These are phyloP conservation scores for Claviceps sp. DNA, from an alignment of 2,329 filamentous ascomycete genomes.

Conservation along the genomic window DNA sequence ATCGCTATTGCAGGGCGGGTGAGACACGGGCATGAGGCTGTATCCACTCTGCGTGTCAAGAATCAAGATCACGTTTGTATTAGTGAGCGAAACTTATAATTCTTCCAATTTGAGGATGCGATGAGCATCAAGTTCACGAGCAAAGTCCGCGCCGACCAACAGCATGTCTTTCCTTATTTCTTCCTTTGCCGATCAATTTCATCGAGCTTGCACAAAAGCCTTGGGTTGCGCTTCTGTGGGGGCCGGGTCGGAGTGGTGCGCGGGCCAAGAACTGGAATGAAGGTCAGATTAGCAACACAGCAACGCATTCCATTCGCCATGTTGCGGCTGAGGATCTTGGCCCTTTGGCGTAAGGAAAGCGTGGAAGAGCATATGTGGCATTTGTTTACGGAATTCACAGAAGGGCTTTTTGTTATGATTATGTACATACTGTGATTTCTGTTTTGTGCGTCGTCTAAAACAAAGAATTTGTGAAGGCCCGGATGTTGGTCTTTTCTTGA, in stretches of 20 bases:
- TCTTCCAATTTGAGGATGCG: too few species aligned
- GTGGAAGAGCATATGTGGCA: too few species aligned
- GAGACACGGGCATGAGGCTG: neutral
- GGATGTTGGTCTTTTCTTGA: neutral
- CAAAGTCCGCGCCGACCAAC: too few species aligned
- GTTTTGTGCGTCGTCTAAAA: neutral
- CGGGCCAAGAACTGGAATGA: slow-evolving; percentile 20
- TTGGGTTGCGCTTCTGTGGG: neutral
- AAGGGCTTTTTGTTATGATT: neutral
- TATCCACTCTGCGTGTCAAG: neutral
- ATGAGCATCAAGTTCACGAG: too few species aligned
- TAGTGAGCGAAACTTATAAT: too few species aligned
- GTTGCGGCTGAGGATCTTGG: slow-evolving; percentile 8
- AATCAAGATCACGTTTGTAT: too few species aligned
- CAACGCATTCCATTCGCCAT: slow-evolving; percentile 26
- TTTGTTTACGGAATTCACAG: neutral
- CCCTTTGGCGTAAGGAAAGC: too few species aligned
- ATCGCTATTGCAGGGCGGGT: neutral
- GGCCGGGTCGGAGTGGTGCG: slow-evolving; percentile 4
- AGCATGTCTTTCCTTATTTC: neutral
- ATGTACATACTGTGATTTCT: neutral
- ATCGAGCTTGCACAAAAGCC: neutral
- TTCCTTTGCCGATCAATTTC: neutral
- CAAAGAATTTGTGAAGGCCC: too few species aligned
- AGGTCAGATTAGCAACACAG: slow-evolving; percentile 24